Percentiles rank a stretch among this genome's conserved stretches.
Conservation (phyloP, 2,329 filamentous ascomycete genomes). For the Hymenoscyphus albidus region DNA sequence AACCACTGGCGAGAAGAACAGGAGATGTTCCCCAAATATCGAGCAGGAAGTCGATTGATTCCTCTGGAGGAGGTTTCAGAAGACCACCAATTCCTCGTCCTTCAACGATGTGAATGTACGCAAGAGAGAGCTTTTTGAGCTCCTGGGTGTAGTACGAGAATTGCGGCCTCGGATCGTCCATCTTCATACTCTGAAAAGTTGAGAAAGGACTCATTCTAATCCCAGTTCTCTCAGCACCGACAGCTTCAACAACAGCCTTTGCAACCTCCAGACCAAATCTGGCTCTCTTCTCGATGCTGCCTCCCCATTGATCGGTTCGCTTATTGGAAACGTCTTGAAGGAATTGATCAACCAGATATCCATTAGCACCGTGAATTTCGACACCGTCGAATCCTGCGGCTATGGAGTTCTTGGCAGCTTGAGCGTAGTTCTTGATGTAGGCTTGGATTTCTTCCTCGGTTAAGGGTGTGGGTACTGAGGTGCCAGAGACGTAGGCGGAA, state of each 20-base stretch:
- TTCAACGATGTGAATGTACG: conserved; percentile 61
- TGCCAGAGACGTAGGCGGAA: neutral
- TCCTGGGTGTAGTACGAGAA: conserved; percentile 55
- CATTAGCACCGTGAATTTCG: conserved; percentile 26
- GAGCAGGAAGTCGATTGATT: conserved; percentile 42
- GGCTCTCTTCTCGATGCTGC: conserved; percentile 48
- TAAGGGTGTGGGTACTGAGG: conserved; percentile 2
- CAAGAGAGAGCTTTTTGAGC: conserved; percentile 49
- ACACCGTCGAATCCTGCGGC: conserved; percentile 28
- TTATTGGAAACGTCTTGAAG: conserved; percentile 44
- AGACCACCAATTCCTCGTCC: conserved; percentile 35
- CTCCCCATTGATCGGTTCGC: conserved; percentile 50
- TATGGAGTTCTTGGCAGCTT: conserved; percentile 20
- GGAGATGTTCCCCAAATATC: conserved; percentile 44
- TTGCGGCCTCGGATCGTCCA: conserved; percentile 59
- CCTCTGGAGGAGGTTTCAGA: conserved; percentile 38
- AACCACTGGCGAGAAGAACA: conserved; percentile 49
- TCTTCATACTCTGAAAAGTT: conserved; percentile 59
- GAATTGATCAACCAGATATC: conserved; percentile 28
- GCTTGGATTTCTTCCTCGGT: conserved; percentile 8
- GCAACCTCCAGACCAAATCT: conserved; percentile 52
- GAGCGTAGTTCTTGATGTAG: conserved; percentile 6
- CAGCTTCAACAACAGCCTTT: conserved; percentile 45
- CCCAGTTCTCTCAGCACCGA: conserved; percentile 50
- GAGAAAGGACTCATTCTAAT: conserved; percentile 60